Evolutionary conservation across 2,329 filamentous ascomycete species (phyloP), one percentile per base, ranked within the genome.

Genomic region (Penicillium sp.): DNA sequence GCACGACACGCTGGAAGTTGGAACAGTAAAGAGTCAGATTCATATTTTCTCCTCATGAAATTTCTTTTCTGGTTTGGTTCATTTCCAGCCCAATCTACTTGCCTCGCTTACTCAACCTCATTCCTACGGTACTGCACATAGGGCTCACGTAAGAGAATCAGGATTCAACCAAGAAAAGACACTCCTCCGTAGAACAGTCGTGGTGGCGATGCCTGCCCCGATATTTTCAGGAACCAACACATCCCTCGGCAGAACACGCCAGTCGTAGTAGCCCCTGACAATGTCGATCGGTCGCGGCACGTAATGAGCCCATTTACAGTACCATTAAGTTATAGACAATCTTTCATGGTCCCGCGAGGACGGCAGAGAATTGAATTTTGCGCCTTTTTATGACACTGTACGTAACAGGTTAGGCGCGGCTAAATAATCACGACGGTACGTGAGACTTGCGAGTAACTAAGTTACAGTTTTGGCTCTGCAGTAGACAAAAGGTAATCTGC

Each of bases 231-330:
- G 58, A 56, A 63, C 61, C 51, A 48, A 15, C 37, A n/a, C 37
- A 52, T 63, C 60, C 53, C 54, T 63, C 60, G 63, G 63, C 56
- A 61, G 50, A 60, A 57, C 52, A 20, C 22, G 28, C 62, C 63
- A 61, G 54, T 62, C 47, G 47, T 20, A 57, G 34, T 2, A 28
- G 28, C 60, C 59, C 64, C 59, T 65, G 62, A 58, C 55, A 43
- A 48, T 60, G 66, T 61, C 58, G 66, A 67, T 67, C 64, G 53
- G 56, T 49, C 53, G 45, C 56, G 53, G 43, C 50, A 45, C 57
- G 48, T 35, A 49, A 52, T 60, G 41, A 31, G 50, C 59, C 59
- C 31, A 31, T 31, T 31, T 31, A 6, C 28, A 31, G 28, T 7
- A 31, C 31, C 31, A 31, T 11, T 31, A 31, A 31, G 28, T 31